A percentile compares a stretch with the other conserved stretches of the same genome.
Conservation (phyloP, 306 rosid genomes). For the Benincasa hispida region DNA sequence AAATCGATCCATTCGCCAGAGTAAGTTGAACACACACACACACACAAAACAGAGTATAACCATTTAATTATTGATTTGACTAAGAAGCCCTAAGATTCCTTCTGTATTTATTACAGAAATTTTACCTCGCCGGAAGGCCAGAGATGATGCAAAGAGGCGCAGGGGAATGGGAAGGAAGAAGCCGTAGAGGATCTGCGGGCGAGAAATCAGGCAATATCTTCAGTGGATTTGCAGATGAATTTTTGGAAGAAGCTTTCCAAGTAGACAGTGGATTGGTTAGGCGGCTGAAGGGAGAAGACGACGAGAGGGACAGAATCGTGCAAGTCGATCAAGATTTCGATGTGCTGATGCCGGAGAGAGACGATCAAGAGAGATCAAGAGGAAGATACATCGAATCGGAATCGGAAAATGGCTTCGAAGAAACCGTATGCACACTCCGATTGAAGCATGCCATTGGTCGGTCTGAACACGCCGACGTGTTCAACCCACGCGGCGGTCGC, state of each 20-base stretch:
- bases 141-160: not conserved
- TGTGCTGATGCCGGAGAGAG: not conserved
- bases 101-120: slow-evolving; percentile 4
- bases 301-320: slow-evolving; percentile 19
- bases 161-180: not conserved
- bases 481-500: slow-evolving; percentile 24
- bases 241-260: slow-evolving; percentile 7
- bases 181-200: not conserved
- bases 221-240: slow-evolving; percentile 10
- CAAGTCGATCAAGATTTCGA: slow-evolving; percentile 5
- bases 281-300: slow-evolving; percentile 5
- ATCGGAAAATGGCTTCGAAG: slow-evolving; percentile 19
- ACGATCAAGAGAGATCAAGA: slow-evolving; percentile 5
- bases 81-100: not conserved
- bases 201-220: slow-evolving; percentile 9
- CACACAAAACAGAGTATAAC: not conserved
- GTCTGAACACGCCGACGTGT: slow-evolving; percentile 15
- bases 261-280: slow-evolving; percentile 1
- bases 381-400: not conserved
- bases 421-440: slow-evolving; percentile 20
- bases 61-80: not conserved
- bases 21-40: not conserved
- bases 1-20: slow-evolving; percentile 17
- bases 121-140: slow-evolving; percentile 21
- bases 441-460: slow-evolving; percentile 12